Evolutionary conservation across 2,329 filamentous ascomycete species (phyloP), one percentile per base, ranked within the genome.

Genomic region (Aspergillus arachidicola): DNA sequence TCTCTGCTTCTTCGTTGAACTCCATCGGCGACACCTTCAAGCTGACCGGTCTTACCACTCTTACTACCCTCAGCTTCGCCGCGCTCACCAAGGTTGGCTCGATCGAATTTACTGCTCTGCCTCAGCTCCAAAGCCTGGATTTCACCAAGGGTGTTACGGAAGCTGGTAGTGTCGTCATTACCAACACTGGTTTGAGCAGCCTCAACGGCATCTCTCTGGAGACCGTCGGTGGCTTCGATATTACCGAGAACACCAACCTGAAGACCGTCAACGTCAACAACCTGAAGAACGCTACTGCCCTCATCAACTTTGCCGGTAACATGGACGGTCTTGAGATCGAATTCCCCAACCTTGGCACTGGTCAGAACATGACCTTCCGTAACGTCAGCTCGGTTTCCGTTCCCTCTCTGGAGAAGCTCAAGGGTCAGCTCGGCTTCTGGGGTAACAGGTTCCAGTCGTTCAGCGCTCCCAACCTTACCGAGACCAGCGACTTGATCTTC

Each of bases 221-320:
- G 67, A 85, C 85, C n/a, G 89, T 93, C 60, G 85, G 87, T 62
- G 84, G 82, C 69, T 87, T 99, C 77, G 84, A 91, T 78, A 90
- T 99, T 80, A 90, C 92, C 86, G 97, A 97, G 89, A 98, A 98
- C 88, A 83, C 82, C 66, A 89, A 90, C 76, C 85, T 99, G 71
- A 87, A 86, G 75, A 84, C 83, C 65, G 91, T 96, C 82, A 86
- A 87, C 75, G 79, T 82, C 69, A 91, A 93, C 79, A 86, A 91
- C 76, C 85, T 98, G 63, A 85, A 85, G 78, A 94, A 91, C 81
- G 86, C 97, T 72, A 90, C 86, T 68, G 84, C 86, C 61, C 79
- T 84, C 54, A 82, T 97, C 59, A 88, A 86, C 73, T 88, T 99
- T 76, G 87, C 89, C 72, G 89, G 90, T 83, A 99, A 99, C 84